Conservation (phyloP, 768 basidiomycete species). For the Floccularia luteovirens region DNA sequence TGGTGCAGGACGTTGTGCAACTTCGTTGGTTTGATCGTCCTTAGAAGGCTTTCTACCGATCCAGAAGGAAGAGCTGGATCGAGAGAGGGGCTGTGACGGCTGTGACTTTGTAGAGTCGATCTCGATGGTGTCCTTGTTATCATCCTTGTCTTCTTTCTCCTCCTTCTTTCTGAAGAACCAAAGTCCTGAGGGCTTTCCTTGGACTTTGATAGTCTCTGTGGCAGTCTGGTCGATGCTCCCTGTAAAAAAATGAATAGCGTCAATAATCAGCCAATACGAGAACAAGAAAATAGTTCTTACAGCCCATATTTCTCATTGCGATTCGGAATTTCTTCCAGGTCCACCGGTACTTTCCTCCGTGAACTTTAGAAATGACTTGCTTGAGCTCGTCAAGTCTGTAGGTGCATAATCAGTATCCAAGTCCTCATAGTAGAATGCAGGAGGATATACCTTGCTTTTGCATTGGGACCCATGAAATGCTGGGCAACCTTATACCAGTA, state of each 20-base stretch:
- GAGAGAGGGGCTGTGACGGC: constrained; percentile 10
- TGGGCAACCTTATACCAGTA: constrained; percentile 81
- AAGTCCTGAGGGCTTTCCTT: constrained; percentile 39
- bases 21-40: constrained; percentile 13
- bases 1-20: constrained; percentile 9
- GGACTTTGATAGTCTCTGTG: constrained; percentile 57
- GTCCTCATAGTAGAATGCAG: too few species aligned
- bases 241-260: constrained; percentile 16
- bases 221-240: constrained; percentile 60
- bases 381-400: constrained; percentile 66
- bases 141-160: constrained; percentile 18
- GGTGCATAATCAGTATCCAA: constrained; percentile 2
- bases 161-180: constrained; percentile 49
- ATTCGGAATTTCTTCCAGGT: constrained; percentile 78
- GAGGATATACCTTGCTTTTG: constrained; percentile 40
- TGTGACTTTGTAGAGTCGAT: too few species aligned
- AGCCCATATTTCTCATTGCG: constrained; percentile 77
- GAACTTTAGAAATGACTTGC: constrained; percentile 63
- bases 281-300: constrained; percentile 34
- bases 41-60: constrained; percentile 17
- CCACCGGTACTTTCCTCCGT: constrained; percentile 76
- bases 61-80: constrained; percentile 19
- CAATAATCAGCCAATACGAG: constrained; percentile 1
- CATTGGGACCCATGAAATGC: constrained; percentile 65
- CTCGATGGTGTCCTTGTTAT: constrained; percentile 5